Conservation (phyloP, 208 protist species). For the Wallacemonas sp. region DNA sequence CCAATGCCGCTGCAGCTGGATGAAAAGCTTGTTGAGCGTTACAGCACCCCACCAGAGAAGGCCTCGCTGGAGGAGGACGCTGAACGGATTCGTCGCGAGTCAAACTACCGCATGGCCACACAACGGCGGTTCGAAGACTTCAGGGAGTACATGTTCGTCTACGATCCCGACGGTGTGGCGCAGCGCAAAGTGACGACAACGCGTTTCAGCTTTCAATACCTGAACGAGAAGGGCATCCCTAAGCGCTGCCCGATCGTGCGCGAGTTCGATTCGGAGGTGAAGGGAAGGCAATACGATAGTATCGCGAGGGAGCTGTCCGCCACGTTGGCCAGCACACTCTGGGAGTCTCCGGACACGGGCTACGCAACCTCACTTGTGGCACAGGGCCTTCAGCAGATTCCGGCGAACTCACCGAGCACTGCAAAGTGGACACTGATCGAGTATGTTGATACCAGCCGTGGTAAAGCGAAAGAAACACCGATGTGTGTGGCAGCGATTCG, state of each 20-base stretch:
- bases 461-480: slow-evolving; percentile 16
- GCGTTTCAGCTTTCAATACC: slow-evolving; percentile 66
- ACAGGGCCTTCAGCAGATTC: slow-evolving; percentile 51
- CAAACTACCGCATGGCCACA: slow-evolving; percentile 57
- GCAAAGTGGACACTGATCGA: slow-evolving; percentile 85
- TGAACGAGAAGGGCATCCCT: slow-evolving; percentile 59
- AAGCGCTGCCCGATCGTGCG: slow-evolving; percentile 51
- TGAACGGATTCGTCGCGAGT: slow-evolving; percentile 46
- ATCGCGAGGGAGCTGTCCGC: slow-evolving; percentile 38
- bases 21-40: slow-evolving; percentile 30
- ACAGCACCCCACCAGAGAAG: slow-evolving; percentile 32
- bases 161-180: slow-evolving; percentile 63
- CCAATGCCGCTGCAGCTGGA: slow-evolving; percentile 64
- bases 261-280: slow-evolving; percentile 64
- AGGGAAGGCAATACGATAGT: slow-evolving; percentile 28
- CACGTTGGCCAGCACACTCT: slow-evolving; percentile 33
- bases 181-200: slow-evolving; percentile 43
- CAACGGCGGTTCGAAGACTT: slow-evolving; percentile 76
- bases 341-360: slow-evolving; percentile 49
- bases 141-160: slow-evolving; percentile 75
- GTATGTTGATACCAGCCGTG: slow-evolving; percentile 43
- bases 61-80: slow-evolving; percentile 40
- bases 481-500: slow-evolving; percentile 62
- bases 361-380: slow-evolving; percentile 50
- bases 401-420: slow-evolving; percentile 59